phyloP scores from a whole-genome alignment of 73 alveolate genomes.

The Paramecium primaurelia region DNA sequence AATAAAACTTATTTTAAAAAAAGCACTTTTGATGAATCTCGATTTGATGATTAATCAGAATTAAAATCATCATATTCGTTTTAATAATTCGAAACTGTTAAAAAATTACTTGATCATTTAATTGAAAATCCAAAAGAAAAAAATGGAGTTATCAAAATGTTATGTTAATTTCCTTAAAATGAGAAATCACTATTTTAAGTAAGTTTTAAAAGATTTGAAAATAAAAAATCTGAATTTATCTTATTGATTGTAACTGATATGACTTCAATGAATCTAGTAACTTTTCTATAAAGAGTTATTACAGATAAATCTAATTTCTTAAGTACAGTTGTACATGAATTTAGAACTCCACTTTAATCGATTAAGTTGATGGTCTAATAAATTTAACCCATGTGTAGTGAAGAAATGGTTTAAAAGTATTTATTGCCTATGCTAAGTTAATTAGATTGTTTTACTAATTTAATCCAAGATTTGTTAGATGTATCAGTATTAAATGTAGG shows the following conservation, averaged over 20 bases:
- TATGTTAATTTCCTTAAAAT: neutral
- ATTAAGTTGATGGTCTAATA: neutral
- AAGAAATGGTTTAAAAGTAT: conserved; percentile 4
- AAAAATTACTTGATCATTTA: neutral
- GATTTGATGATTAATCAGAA: conserved; percentile 7
- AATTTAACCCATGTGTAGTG: conserved; percentile 34
- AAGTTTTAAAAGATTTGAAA: neutral
- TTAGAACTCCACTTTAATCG: conserved; percentile 17
- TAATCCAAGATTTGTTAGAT: conserved; percentile 30
- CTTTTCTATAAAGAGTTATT: neutral
- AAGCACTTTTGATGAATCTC: conserved; percentile 9
- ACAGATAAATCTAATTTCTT: conserved; percentile 12
- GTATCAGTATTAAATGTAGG: neutral
- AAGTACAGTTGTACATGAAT: conserved; percentile 32
- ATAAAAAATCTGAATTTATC: neutral
- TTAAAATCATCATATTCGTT: neutral
- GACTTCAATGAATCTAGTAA: neutral
- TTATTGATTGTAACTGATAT: conserved; percentile 23
- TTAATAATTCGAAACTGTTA: conserved; percentile 11
- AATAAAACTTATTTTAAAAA: neutral
- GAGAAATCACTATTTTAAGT: neutral
- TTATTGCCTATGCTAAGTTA: neutral
- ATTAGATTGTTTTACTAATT: conserved; percentile 6
- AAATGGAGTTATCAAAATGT: neutral
- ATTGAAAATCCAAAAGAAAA: neutral